Evolutionary conservation across 2,329 filamentous ascomycete genomes (phyloP).

Genomic region (Epichloe typhina): DNA sequence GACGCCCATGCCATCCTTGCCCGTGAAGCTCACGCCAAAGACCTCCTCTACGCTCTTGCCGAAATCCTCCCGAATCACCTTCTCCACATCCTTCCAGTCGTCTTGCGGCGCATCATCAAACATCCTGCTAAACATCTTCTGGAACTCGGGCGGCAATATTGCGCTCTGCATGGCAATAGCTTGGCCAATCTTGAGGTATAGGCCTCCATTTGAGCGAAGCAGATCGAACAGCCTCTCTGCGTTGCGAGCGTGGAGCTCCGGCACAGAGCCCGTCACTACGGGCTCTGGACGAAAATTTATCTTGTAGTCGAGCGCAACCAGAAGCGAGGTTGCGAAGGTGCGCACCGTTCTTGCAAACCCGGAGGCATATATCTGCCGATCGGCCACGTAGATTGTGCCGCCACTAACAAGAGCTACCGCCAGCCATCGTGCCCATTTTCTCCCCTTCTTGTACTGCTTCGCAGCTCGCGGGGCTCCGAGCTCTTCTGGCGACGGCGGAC

Average conservation of each 20-base stretch:
- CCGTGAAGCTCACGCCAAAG: conserved; percentile 74
- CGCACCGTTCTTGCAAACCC: conserved; percentile 65
- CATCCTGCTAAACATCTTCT: conserved; percentile 92
- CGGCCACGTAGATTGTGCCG: conserved; percentile 52
- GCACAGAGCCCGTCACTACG: conserved; percentile 56
- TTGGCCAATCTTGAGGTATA: conserved; percentile 97
- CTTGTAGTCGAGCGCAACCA: conserved; percentile 89
- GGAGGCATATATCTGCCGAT: conserved; percentile 65
- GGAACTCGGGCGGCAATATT: conserved; percentile 83
- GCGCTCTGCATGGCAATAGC: conserved; percentile 98
- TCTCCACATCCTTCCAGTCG: conserved; percentile 71
- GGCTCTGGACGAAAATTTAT: conserved; percentile 83
- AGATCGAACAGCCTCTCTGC: conserved; percentile 74
- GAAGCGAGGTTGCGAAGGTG: conserved; percentile 66
- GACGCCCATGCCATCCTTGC: conserved; percentile 52
- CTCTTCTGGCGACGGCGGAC: conserved; percentile 65
- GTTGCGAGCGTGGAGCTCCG: conserved; percentile 69
- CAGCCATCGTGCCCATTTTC: conserved; percentile 67
- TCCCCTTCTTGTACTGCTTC: conserved; percentile 55
- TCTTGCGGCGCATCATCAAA: conserved; percentile 97
- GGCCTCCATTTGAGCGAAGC: conserved; percentile 72
- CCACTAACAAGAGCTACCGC: conserved; percentile 45
- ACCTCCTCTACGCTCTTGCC: conserved; percentile 77
- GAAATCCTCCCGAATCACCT: conserved; percentile 80
- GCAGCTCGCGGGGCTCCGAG: conserved; percentile 62